Conservation (phyloP, 345 rosid species). For the Leavenworthia alabamica region DNA sequence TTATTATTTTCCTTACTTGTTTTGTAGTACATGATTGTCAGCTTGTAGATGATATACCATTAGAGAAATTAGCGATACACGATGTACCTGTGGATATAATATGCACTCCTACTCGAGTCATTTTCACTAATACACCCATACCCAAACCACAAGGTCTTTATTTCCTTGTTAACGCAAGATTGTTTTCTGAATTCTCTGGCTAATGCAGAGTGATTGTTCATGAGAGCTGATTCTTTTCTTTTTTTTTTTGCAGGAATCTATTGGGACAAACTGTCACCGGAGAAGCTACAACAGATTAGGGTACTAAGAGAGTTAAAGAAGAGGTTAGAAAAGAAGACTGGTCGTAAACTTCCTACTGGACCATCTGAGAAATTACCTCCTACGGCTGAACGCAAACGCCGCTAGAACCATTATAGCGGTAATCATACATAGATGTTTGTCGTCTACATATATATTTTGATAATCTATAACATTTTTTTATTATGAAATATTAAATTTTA, state of each 20-base stretch:
- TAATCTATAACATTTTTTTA: not conserved
- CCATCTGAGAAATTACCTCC: conserved; percentile 73
- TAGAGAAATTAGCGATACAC: conserved; percentile 70
- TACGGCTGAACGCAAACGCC: conserved; percentile 45
- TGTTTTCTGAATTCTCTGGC: not conserved
- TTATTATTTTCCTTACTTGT: too few species aligned
- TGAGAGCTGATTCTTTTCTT: not conserved
- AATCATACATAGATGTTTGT: not conserved
- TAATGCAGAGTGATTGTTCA: not conserved
- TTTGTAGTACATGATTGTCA: conserved; percentile 84
- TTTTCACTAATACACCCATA: conserved; percentile 54
- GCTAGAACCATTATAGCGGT: not conserved
- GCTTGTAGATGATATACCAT: conserved; percentile 71
- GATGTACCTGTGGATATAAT: conserved; percentile 91
- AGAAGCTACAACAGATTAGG: conserved; percentile 70
- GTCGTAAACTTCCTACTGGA: conserved; percentile 60
- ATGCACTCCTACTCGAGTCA: conserved; percentile 77
- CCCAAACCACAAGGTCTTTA: conserved; percentile 80
- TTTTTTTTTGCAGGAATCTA: conserved; percentile 47
- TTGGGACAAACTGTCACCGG: conserved; percentile 76
- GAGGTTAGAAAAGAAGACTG: conserved; percentile 57
- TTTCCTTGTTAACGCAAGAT: not conserved
- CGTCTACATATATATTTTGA: not conserved
- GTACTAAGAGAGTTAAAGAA: conserved; percentile 71
- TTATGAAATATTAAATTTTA: too few species aligned